These are phyloP conservation scores for Avena insularis DNA, from an alignment of 176 grass and related monocot species.

Conservation along the genomic window DNA sequence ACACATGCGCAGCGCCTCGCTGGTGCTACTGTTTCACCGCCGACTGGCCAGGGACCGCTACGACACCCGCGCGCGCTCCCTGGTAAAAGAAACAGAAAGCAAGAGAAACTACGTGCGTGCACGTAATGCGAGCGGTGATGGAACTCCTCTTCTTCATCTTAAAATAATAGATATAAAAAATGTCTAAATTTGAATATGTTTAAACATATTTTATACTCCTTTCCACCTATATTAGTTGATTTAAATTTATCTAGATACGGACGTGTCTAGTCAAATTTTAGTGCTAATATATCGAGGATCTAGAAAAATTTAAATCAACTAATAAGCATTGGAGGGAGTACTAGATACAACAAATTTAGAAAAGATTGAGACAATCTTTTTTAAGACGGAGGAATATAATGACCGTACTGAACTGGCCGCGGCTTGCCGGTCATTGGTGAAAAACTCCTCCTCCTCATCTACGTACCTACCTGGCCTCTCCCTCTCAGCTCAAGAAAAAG, in stretches of 20 bases:
- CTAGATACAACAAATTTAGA: no score
- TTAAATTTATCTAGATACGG: no score
- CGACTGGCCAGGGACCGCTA: background rate
- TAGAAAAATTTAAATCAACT: no score
- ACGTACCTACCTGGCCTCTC: background rate
- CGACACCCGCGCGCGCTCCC: background rate
- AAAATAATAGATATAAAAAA: no score
- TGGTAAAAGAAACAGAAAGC: conserved; percentile 11
- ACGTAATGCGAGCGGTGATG: background rate
- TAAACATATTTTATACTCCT: no score
- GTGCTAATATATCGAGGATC: no score
- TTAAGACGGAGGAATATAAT: background rate
- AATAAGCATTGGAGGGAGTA: no score
- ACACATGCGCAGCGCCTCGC: background rate
- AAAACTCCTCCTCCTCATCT: background rate
- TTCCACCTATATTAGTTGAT: no score
- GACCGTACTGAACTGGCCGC: background rate
- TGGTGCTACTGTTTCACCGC: conserved; percentile 42
- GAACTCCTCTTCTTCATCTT: background rate
- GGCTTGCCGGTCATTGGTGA: background rate
- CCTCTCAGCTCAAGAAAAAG: conserved; percentile 27
- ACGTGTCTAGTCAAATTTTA: no score
- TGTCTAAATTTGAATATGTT: no score
- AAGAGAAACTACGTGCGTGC: background rate
- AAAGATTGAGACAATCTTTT: no score